Evolutionary conservation across 1,139 yeast species (phyloP).

Genomic region (Yamadazyma membranifaciens): DNA sequence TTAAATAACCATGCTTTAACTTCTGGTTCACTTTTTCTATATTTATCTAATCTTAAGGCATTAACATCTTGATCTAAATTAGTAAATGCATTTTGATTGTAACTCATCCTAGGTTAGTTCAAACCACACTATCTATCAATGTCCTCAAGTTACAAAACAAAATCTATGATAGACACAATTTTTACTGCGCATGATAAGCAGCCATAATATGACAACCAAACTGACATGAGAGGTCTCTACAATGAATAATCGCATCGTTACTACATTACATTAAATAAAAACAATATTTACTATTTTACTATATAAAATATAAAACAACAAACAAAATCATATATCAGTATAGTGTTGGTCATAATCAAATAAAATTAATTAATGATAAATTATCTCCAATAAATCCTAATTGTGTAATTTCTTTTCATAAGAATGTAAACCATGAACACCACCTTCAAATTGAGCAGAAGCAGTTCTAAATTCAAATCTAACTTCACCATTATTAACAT

Average conservation of each 20-base stretch:
- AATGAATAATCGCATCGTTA: background rate
- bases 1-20: slow-evolving; percentile 50
- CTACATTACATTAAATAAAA: too few species aligned
- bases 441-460: slow-evolving; percentile 98
- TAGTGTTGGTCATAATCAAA: too few species aligned
- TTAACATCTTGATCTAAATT: slow-evolving; percentile 49
- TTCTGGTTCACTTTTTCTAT: slow-evolving; percentile 42
- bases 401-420: slow-evolving; percentile 97
- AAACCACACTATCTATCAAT: background rate
- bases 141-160: too few species aligned
- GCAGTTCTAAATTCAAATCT: slow-evolving; percentile 98
- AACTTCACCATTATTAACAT: slow-evolving; percentile 66
- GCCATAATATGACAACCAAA: too few species aligned
- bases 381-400: too few species aligned
- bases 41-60: slow-evolving; percentile 47
- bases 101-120: background rate
- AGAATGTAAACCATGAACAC: slow-evolving; percentile 94
- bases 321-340: too few species aligned
- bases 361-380: too few species aligned
- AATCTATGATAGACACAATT: too few species aligned
- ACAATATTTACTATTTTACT: too few species aligned
- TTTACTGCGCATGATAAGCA: too few species aligned
- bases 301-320: too few species aligned
- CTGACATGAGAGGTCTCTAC: background rate
- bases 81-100: slow-evolving; percentile 33